Evolutionary conservation across 2,329 filamentous ascomycete species (phyloP).

Genomic region (Chaetomium olivaceum): DNA sequence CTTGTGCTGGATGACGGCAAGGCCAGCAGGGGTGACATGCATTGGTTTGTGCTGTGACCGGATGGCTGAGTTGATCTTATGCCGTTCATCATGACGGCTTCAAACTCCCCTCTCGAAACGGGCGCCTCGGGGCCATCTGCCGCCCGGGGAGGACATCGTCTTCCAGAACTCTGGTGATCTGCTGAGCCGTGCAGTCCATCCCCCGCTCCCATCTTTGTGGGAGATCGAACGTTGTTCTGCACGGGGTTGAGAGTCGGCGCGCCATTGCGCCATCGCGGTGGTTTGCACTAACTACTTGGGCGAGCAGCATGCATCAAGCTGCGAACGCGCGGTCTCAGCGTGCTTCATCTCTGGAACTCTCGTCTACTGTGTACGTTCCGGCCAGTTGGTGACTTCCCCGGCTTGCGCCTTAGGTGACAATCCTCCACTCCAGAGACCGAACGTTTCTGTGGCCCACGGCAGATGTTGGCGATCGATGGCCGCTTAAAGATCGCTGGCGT

Average conservation of each 20-base stretch:
- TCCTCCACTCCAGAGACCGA: neutral
- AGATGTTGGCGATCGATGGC: conserved; percentile 1
- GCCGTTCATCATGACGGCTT: conserved; percentile 41
- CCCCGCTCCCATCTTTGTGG: conserved; percentile 21
- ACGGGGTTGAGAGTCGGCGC: conserved; percentile 17
- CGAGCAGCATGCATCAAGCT: conserved; percentile 1
- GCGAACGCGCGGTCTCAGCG: neutral
- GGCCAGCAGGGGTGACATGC: conserved; percentile 38
- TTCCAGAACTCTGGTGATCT: neutral
- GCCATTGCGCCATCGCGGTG: conserved; percentile 19
- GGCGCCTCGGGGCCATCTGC: neutral
- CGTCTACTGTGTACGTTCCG: neutral
- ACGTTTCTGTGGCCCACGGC: neutral
- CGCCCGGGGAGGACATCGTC: neutral
- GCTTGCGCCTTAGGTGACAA: neutral
- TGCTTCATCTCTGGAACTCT: neutral
- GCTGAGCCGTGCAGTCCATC: conserved; percentile 23
- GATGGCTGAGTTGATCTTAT: conserved; percentile 51
- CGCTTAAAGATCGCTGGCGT: neutral
- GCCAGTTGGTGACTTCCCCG: neutral
- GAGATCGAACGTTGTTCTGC: conserved; percentile 21
- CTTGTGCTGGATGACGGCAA: conserved; percentile 39
- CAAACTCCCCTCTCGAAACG: conserved; percentile 36
- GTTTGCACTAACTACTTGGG: conserved; percentile 31
- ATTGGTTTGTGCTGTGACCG: conserved; percentile 48